Base-by-base conservation (phyloP, 116 monocot species). In the Dioscorea cayenensis region DNA sequence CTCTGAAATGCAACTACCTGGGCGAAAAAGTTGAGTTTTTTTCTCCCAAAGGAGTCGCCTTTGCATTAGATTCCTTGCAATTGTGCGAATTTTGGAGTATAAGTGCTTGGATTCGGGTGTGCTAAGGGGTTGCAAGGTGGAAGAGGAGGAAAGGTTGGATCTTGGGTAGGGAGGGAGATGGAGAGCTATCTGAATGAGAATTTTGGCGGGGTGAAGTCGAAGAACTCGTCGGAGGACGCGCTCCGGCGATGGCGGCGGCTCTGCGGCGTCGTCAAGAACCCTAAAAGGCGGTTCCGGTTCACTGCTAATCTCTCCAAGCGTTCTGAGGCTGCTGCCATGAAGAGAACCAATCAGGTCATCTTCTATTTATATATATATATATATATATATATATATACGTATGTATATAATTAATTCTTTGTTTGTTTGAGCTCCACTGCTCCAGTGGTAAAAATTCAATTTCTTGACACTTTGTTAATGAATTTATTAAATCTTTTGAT, bases 241-340 rank as follows among this genome's bases (percentile, higher is more conserved):
- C 76, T 87, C 52, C 76, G 73, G 64, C 63, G 81, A 82, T 84
- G 88, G 88, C 68, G 84, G 68, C 72, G 71, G 36, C 79, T 84
- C 36, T 81, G 81, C 52, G 74, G 81, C 14, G 71, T 88, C 43
- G 88, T 88, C 65, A 88, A 84, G 79, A 88, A 88, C 63, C 88
- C 84, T 21, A 84, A 84, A 66, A 36, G 84, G 51, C 29, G 88
- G 49, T 84, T 88, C 69, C 72, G 88, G 6, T 84, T 82, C 72
- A 88, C 88, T 19, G 88, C 88, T 27, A 88, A 88, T 43, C 81
- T 84, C 65, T 68, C 79, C 74, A 88, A 88, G 71, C 73, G 88
- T 32, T 84, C 81, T 20, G 88, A 88, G 79, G 88, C 84, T 17
- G 79, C 72, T 52, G 79, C 79, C 49, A 88, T 88, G 88, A 84